These are phyloP conservation scores for Eucalyptus viminalis DNA, from an alignment of 345 rosid genomes.

Conservation along the genomic window DNA sequence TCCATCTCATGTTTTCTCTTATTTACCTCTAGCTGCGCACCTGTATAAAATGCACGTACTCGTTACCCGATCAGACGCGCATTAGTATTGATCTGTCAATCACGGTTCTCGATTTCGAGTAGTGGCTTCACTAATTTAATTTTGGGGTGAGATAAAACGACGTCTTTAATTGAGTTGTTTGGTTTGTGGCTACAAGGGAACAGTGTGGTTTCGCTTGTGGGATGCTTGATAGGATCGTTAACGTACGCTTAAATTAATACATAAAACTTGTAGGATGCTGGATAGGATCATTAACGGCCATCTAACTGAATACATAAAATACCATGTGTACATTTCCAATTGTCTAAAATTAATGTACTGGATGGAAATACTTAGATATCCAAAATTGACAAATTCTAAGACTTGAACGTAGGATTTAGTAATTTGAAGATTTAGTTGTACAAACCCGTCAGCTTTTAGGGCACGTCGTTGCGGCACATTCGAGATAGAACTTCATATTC, in stretches of 20 bases:
- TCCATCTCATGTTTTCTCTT: background rate
- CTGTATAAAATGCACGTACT: background rate
- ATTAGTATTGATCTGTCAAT: background rate
- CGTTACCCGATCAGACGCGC: background rate
- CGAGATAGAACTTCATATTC: background rate
- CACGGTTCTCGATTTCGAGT: background rate
- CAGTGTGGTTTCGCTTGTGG: background rate
- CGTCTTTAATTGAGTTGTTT: background rate
- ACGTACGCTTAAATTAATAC: background rate
- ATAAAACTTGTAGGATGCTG: background rate
- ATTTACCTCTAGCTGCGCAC: background rate
- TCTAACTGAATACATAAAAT: background rate
- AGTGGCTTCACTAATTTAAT: background rate
- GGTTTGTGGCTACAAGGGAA: background rate
- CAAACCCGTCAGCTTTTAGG: background rate
- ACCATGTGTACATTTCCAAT: fast-evolving
- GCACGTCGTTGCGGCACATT: background rate
- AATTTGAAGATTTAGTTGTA: background rate
- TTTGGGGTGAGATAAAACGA: background rate
- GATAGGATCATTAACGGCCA: background rate
- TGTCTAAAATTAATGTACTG: background rate
- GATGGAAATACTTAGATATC: background rate
- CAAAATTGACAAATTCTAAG: background rate
- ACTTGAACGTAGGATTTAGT: fast-evolving
- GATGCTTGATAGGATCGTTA: too few species aligned